Conservation (phyloP, 176 grass and related monocot species). For the Cenchrus fungigraminus region DNA sequence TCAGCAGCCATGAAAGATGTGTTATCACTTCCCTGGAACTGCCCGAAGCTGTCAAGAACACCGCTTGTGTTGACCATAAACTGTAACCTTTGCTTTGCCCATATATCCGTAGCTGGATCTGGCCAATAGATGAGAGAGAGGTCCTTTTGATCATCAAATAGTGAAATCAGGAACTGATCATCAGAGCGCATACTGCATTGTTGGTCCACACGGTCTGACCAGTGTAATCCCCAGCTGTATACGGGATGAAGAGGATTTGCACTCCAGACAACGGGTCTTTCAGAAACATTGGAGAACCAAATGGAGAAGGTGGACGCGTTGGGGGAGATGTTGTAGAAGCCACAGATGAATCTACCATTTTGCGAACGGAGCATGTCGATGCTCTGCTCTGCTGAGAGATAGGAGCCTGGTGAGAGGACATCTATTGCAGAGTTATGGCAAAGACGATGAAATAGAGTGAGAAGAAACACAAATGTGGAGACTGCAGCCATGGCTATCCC, state of each 20-base stretch:
- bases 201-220: constrained; percentile 41
- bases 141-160: constrained; percentile 44
- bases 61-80: constrained; percentile 25
- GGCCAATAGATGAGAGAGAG: constrained; percentile 56
- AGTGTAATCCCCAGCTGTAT: constrained; percentile 29
- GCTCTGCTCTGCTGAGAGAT: constrained; percentile 33
- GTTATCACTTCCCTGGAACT: constrained; percentile 41
- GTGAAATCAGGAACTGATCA: constrained; percentile 37
- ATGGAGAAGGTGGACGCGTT: constrained; percentile 46
- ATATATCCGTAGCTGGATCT: background rate
- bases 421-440: background rate
- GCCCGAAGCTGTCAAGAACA: constrained; percentile 19
- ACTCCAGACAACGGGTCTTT: constrained; percentile 33
- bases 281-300: constrained; percentile 31
- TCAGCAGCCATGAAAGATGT: constrained; percentile 41
- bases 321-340: constrained; percentile 37
- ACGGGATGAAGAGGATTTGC: constrained; percentile 44
- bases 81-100: constrained; percentile 20
- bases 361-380: constrained; percentile 27
- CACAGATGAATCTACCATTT: constrained; percentile 44
- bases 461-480: background rate
- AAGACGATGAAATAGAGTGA: constrained; percentile 17
- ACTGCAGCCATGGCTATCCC: constrained; percentile 11
- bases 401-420: constrained; percentile 31
- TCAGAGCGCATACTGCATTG: constrained; percentile 48